Evolutionary conservation across 176 grass and related monocot genomes (phyloP), one percentile per base, ranked within the genome.

Genomic region (Avena eriantha): DNA sequence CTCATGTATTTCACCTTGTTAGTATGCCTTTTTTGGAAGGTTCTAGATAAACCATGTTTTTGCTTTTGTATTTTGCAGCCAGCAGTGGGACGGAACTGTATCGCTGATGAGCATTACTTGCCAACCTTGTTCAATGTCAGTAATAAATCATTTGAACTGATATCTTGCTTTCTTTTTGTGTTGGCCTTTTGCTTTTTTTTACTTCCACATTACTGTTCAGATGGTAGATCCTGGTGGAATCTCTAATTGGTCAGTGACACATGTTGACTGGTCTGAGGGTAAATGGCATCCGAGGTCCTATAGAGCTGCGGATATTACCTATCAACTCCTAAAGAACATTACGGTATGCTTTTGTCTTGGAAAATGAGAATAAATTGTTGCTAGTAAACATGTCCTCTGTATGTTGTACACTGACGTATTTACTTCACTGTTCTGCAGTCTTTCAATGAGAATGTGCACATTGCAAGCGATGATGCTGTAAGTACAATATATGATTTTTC

Each of bases 241-340:
- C 53, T 88, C 97, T 34, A 99, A 99, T 85, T 99, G 94, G 94
- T 99, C 97, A 22, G 92, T 93, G 76, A 99, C 97, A 82, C 85
- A 99, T 86, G 97, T 99, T 82, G 97, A 99, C 77, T 99, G 97
- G 97, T 99, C 97, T 2, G 97, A 99, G 81, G 97, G 97, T 61
- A 99, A 99, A 88, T 99, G 97, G 97, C 97, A 99, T 89, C 97
- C 97, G 74, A 99, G 87, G 81, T 88, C 92, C 51, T 99, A 99
- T 89, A 91, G 97, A 70, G 89, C 94, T 87, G 79, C 83, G 24
- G 97, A 99, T 88, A 83, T 94, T 87, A 96, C 90, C 60, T 91
- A 85, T 75, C 85, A 87, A 80, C 90, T 94, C 60, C 35, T 99
- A 82, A 99, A 96, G 83, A 99, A 96, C 81, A 86, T 99, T 90